Evolutionary conservation across 2,329 filamentous ascomycete genomes (phyloP).

Genomic region (Aspergillus niger): DNA sequence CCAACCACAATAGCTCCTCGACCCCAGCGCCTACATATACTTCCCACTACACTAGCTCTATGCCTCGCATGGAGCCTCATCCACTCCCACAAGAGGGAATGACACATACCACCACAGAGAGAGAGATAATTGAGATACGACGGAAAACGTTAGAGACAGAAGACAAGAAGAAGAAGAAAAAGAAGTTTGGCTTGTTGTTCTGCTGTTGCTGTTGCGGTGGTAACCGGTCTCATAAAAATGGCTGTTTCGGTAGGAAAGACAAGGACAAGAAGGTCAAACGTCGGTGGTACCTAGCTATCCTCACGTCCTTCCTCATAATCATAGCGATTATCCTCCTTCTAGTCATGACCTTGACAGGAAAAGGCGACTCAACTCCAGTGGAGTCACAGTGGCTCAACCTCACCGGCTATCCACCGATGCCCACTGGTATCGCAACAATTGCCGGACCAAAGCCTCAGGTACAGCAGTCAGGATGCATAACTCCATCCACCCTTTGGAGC

Average conservation of each 20-base stretch:
- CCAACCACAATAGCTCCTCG: conserved; percentile 30
- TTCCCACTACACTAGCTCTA: conserved; percentile 31
- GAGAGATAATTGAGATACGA: conserved; percentile 52
- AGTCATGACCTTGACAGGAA: conserved; percentile 56
- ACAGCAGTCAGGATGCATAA: conserved; percentile 69
- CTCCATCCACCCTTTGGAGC: conserved; percentile 77
- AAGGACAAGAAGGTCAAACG: conserved; percentile 65
- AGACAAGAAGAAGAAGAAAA: conserved; percentile 59
- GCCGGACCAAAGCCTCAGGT: conserved; percentile 69
- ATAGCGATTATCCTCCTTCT: conserved; percentile 62
- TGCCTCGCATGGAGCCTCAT: conserved; percentile 28
- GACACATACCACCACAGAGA: conserved; percentile 24
- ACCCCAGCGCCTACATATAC: conserved; percentile 37
- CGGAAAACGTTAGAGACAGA: conserved; percentile 66
- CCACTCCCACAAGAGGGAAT: conserved; percentile 28
- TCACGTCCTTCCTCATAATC: conserved; percentile 54
- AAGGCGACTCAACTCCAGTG: conserved; percentile 44
- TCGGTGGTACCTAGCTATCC: conserved; percentile 60
- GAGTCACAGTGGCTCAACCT: conserved; percentile 75
- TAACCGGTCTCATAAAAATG: conserved; percentile 57
- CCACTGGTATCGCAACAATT: conserved; percentile 78
- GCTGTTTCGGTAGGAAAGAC: conserved; percentile 65
- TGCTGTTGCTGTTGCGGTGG: conserved; percentile 68
- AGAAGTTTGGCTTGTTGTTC: conserved; percentile 41
- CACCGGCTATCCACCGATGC: conserved; percentile 83